Base-by-base conservation (phyloP, 176 grass and related monocot genomes). In the Musa acuminata region DNA sequence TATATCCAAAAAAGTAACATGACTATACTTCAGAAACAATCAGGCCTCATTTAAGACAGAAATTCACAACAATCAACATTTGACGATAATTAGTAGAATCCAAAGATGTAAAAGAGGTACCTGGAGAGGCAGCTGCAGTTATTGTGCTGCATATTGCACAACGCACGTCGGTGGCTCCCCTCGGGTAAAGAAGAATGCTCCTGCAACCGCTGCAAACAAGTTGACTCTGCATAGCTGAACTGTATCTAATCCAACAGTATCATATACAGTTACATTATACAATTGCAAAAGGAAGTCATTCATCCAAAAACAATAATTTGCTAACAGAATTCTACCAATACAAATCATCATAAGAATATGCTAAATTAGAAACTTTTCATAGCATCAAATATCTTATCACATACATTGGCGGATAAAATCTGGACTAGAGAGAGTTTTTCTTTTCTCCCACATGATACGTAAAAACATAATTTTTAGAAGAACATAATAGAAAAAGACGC, bases 151-250 rank as follows among this genome's bases (percentile, higher is more conserved):
- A 89, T 23, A 16, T 54, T 49, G 75, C 78, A 68, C 82, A 84
- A 55, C 82, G 55, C 67, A 79, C 86, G 13, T 83, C 75, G 69
- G 53, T 51, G 51, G 55, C 79, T 53, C 82, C 82, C 64, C 86
- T 57, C 8, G 79, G 82, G 75, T 79, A 82, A 26, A 82, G 79
- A 71, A 88, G 51, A 21, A 82, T 51, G 25, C 82, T 77, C 64
- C 79, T 84, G 79, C 86, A 88, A 12, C 82, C 65, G 29, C 16
- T 62, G 79, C 75, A 84, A 64, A 78, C 67, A 70, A 83, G 14
- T 71, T 85, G 73, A 49, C 62, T 72, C 70, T 83, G 80, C 83
- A 89, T 89, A 9, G 54, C 80, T 83, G 85, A 74, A 74, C 22
- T 13, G 24, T 29, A 29, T 55, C 6, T 55, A 29, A 27, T 29